Conservation (phyloP, 305 asterid species). For the Fraxinus xanthoxyloides region DNA sequence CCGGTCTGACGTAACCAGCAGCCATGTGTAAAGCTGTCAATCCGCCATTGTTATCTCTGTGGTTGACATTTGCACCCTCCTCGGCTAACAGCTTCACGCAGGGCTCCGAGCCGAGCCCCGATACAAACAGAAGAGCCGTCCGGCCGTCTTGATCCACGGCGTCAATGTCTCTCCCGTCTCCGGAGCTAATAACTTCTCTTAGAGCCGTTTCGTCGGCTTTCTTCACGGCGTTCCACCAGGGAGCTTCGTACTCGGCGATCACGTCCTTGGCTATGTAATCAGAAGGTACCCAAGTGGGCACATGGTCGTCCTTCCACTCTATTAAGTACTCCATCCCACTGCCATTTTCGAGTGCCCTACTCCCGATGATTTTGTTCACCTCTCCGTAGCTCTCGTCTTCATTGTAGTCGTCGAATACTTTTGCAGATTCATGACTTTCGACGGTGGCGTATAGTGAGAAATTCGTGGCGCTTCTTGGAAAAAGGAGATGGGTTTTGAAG, state of each 20-base stretch:
- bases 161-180: slow-evolving; percentile 66
- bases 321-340: slow-evolving; percentile 80
- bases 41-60: slow-evolving; percentile 59
- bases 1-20: slow-evolving; percentile 79
- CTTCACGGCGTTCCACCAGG: slow-evolving; percentile 93
- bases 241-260: slow-evolving; percentile 79
- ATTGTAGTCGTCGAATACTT: slow-evolving; percentile 48
- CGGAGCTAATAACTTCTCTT: slow-evolving; percentile 39
- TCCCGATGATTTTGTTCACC: slow-evolving; percentile 68
- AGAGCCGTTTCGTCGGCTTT: slow-evolving; percentile 66
- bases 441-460: slow-evolving; percentile 54
- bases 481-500: slow-evolving; percentile 28
- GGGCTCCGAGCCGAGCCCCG: slow-evolving; percentile 85
- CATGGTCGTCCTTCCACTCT: slow-evolving; percentile 90
- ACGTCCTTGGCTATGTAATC: slow-evolving; percentile 77
- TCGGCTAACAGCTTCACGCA: slow-evolving; percentile 62
- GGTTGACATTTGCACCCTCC: slow-evolving; percentile 66
- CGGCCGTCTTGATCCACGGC: slow-evolving; percentile 83
- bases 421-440: slow-evolving; percentile 38
- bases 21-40: slow-evolving; percentile 87
- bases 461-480: not conserved
- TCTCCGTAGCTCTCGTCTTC: slow-evolving; percentile 78
- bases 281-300: slow-evolving; percentile 94
- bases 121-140: slow-evolving; percentile 74
- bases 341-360: slow-evolving; percentile 53